Base-by-base conservation (phyloP, 2,329 filamentous ascomycete species). In the Hypoxylon sp. region DNA sequence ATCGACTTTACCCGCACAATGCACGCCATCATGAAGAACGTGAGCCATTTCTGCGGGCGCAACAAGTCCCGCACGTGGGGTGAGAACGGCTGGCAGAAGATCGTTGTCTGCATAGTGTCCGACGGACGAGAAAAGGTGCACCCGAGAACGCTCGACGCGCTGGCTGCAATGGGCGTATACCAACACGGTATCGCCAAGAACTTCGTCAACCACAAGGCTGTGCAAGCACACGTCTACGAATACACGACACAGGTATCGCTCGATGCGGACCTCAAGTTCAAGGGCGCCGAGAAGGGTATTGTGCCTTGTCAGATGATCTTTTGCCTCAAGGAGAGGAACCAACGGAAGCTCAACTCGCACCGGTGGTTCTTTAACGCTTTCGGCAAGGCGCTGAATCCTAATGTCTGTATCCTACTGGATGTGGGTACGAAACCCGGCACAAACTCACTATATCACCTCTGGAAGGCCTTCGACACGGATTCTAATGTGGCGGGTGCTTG, bases 321-420 rank as follows among this genome's bases (percentile, higher is more conserved):
- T 79, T 99, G 96, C 75, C 82, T 99, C 67, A 99, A 99, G 81
- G 96, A 99, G 78, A 94, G 96, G 82, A 99, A 99, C 78, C 88
- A 91, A 76, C 96, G 97, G 81, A 99, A 99, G 82, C 87, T 99
- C 72, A 99, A 99, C 82, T 97, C 94, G 0, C 96, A 99, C 79
- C 89, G 96, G 61, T 99, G 96, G 96, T 98, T 97, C 82, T 99
- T 99, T 83, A 99, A 99, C 76, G 96, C 96, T 0, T 97, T 99
- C 76, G 96, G 96, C 28, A 89, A 91, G 68, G 91, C 95, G 0
- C 84, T 99, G 22, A 97, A 95, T 71, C 96, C 96, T 0, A 99
- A 99, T 70, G 92, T 99, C 32, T 99, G 96, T 79, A 97, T 99
- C 77, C 81, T 99, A 67, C 89, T 99, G 12, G 96, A 99, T 78